A percentile compares a stretch with the other conserved stretches of the same genome.
Evolutionary conservation across 768 basidiomycete genomes (phyloP).

Genomic region (Collybia mongolica): DNA sequence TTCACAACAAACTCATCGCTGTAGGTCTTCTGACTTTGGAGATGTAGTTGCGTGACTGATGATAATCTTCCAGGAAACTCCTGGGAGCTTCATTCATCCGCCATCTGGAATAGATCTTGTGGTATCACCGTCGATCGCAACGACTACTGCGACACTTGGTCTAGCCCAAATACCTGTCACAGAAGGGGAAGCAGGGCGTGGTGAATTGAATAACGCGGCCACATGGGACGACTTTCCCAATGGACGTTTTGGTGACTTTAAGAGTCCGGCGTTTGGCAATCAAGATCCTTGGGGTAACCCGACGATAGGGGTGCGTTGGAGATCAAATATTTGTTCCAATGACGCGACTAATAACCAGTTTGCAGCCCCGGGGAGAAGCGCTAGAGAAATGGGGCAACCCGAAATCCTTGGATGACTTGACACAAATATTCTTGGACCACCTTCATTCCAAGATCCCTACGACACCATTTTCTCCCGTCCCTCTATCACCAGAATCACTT

Average conservation of each 20-base stretch:
- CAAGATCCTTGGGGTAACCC: slow-evolving; percentile 78
- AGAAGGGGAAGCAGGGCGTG: slow-evolving; percentile 61
- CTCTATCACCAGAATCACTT: slow-evolving; percentile 79
- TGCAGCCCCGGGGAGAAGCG: slow-evolving; percentile 56
- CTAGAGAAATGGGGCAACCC: slow-evolving; percentile 79
- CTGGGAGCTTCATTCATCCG: slow-evolving; percentile 37
- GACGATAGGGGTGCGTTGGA: slow-evolving; percentile 48
- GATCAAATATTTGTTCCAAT: no score
- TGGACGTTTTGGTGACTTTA: slow-evolving; percentile 95
- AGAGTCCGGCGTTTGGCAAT: slow-evolving; percentile 92
- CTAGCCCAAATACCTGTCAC: slow-evolving; percentile 47
- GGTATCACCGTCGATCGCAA: slow-evolving; percentile 66
- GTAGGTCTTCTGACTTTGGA: slow-evolving; percentile 30
- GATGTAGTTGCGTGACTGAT: not conserved
- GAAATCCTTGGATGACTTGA: slow-evolving; percentile 63
- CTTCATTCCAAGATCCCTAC: slow-evolving; percentile 69
- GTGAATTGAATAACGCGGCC: slow-evolving; percentile 73
- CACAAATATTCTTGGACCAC: slow-evolving; percentile 75
- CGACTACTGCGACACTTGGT: slow-evolving; percentile 57
- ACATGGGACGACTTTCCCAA: slow-evolving; percentile 98
- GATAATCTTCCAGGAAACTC: slow-evolving; percentile 13
- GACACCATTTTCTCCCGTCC: slow-evolving; percentile 86
- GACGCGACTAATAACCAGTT: not conserved
- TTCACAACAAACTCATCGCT: slow-evolving; percentile 66
- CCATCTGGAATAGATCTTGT: slow-evolving; percentile 32